Evolutionary conservation across 805 yeast species (phyloP).

Genomic region (Myxozyma monticola): DNA sequence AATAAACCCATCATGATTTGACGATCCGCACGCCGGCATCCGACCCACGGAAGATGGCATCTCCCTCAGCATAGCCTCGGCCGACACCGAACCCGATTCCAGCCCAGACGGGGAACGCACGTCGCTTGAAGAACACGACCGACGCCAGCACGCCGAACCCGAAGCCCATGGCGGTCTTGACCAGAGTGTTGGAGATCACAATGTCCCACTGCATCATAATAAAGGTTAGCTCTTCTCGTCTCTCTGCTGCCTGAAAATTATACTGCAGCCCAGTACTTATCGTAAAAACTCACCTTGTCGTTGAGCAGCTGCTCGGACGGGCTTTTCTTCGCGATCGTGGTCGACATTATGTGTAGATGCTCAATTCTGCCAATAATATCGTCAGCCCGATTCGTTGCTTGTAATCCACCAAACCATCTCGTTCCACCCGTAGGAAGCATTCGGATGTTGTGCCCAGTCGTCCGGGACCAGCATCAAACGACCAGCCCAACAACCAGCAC

Average conservation of each 20-base stretch:
- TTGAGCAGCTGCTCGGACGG: conserved; percentile 40
- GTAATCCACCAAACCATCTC: too few relatives aligned
- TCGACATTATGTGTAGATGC: conserved; percentile 1
- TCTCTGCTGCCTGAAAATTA: too few relatives aligned
- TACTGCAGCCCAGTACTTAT: background rate
- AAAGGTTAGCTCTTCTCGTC: too few relatives aligned
- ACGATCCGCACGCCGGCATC: conserved; percentile 31
- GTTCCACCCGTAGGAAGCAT: too few relatives aligned
- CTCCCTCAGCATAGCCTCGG: conserved; percentile 97
- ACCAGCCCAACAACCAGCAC: too few relatives aligned
- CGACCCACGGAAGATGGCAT: conserved; percentile 81
- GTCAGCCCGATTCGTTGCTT: too few relatives aligned
- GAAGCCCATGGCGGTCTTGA: conserved; percentile 93
- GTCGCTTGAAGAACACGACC: conserved; percentile 84
- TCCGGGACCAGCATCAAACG: too few relatives aligned
- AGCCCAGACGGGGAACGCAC: conserved; percentile 97
- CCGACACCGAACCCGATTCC: conserved; percentile 98
- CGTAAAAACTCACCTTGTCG: conserved; percentile 39
- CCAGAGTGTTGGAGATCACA: conserved; percentile 88
- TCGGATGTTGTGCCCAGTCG: too few relatives aligned
- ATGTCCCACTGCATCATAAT: conserved; percentile 73
- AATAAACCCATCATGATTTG: conserved; percentile 20
- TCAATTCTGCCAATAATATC: too few relatives aligned
- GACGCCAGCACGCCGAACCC: conserved; percentile 96
- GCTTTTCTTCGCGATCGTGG: conserved; percentile 29